A percentile compares a stretch with the other conserved stretches of the same genome.
Conservation (phyloP, 495 filamentous ascomycete species). For the Penicillium diatomitis region DNA sequence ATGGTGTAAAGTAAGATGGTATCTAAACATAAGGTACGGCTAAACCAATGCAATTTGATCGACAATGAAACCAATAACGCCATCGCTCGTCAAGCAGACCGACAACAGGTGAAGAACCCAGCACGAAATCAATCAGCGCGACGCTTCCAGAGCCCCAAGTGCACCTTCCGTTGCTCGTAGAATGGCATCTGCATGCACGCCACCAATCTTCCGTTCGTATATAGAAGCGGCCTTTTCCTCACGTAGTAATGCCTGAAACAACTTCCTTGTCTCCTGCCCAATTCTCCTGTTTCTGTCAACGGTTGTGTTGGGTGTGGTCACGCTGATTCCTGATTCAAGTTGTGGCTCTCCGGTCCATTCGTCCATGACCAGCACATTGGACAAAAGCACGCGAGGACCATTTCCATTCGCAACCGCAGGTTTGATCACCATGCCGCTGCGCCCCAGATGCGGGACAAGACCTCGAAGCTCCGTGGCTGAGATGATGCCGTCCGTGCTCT, state of each 20-base stretch:
- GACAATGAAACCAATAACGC: no score
- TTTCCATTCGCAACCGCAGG: conserved; percentile 5
- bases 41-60: no score
- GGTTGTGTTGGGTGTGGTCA: conserved; percentile 15
- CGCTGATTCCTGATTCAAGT: conserved; percentile 25
- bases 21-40: no score
- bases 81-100: no score
- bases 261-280: conserved; percentile 28
- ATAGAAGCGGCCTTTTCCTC: conserved; percentile 11
- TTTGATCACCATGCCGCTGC: conserved; percentile 31
- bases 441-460: conserved; percentile 30
- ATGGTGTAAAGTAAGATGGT: no score
- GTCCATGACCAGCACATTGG: conserved; percentile 26
- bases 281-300: conserved; percentile 18
- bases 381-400: conserved; percentile 19
- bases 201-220: conserved; percentile 5
- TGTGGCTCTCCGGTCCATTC: conserved; percentile 36
- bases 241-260: conserved; percentile 31
- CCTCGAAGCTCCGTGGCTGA: conserved; percentile 20
- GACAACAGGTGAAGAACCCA: not conserved
- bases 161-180: conserved; percentile 28
- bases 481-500: conserved; percentile 6
- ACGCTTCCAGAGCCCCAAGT: conserved; percentile 16
- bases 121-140: conserved; percentile 4
- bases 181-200: conserved; percentile 19